Conservation (phyloP, 1,139 yeast species). For the Yamadazyma siamensis region DNA sequence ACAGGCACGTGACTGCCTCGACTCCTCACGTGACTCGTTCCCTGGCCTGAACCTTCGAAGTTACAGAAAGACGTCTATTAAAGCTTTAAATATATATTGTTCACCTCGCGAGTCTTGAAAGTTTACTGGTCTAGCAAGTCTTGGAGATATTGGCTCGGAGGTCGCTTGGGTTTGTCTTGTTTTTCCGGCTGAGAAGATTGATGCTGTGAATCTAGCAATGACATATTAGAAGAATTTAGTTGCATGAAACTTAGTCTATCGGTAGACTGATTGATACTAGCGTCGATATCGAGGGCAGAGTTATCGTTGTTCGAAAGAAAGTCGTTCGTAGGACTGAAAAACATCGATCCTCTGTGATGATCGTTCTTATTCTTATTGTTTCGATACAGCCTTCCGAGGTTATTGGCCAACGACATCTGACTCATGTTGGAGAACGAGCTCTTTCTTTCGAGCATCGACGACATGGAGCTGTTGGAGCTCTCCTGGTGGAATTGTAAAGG, state of each 20-base stretch:
- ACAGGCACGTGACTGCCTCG: too few species aligned
- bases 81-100: too few species aligned
- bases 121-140: constrained; percentile 17
- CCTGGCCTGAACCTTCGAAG: too few species aligned
- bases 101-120: too few species aligned
- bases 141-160: constrained; percentile 32
- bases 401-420: constrained; percentile 13
- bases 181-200: constrained; percentile 1
- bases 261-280: constrained; percentile 1
- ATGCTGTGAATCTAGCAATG: constrained; percentile 5
- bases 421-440: constrained; percentile 11
- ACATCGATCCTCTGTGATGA: constrained; percentile 30
- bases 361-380: constrained; percentile 13
- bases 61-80: too few species aligned
- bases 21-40: too few species aligned
- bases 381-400: constrained; percentile 23
- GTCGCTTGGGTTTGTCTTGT: constrained; percentile 15
- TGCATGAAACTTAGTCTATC: constrained; percentile 4
- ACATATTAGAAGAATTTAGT: constrained; percentile 4
- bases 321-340: constrained; percentile 28
- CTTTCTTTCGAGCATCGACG: constrained; percentile 19
- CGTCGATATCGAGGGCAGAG: not conserved
- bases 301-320: constrained; percentile 2
- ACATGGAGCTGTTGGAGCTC: constrained; percentile 19
- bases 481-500: constrained; percentile 8